Base-by-base conservation (phyloP, 495 filamentous ascomycete species). In the Viridothelium virens region DNA sequence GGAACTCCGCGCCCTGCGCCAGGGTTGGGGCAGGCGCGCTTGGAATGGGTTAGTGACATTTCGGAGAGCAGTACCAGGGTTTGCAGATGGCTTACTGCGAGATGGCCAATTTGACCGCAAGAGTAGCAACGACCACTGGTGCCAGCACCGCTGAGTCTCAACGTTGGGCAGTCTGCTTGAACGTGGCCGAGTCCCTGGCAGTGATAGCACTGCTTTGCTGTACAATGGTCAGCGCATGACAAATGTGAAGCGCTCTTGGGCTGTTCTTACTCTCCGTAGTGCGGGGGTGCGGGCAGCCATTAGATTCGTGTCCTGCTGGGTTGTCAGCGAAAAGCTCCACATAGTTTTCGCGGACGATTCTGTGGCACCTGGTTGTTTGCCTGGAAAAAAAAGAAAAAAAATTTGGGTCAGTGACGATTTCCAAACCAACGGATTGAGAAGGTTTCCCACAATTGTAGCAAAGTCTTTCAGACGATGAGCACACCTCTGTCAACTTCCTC, bases 191-290 rank as follows among this genome's bases (percentile, higher is more conserved):
- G 83, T 44, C 95, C 95, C 79, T 97, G 94, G 83, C 95, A 99
- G 81, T 97, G 94, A 77, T 99, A 99, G 86, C 95, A 99, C 81
- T 99, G 95, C 86, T 99, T 99, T 48, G 90, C 85, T 88, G 71
- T 64, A 73, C 61, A 61, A 39, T 67, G 67, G 79, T 79, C 66
- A 76, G 63, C 59, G 38, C 67, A n/a, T 59, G 53, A 47, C 41
- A 67, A 48, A 63, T 36, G 34, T 53, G 37, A 5, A 38, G 61
- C 63, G 59, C n/a, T 14, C n/a, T 53, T 44, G 25, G 41, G 38
- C 56, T 63, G 38, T 6, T 67, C 85, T 80, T 84, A 88, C 86
- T 90, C 79, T 99, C 94, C 67, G 95, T 96, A 50, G 92, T 96
- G 77, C 95, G 87, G 70, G 95, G 95, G 76, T 89, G 88, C 69